Conservation (phyloP, 1,284 basidiomycete species). For the Cutaneotrichosporon cutaneum region DNA sequence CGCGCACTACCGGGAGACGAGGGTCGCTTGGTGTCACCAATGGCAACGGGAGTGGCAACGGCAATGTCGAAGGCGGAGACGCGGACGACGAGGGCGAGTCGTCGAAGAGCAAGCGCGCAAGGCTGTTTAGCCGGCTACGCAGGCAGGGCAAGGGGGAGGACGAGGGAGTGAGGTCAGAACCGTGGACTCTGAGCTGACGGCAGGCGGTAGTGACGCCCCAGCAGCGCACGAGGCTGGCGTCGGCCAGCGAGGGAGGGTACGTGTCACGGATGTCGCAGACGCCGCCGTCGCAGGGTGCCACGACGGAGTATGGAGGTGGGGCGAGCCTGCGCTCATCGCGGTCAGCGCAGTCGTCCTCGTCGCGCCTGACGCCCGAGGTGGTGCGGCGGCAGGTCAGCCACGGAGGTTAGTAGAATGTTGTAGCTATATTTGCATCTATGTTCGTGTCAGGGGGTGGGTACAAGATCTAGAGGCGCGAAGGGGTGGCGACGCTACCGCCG, state of each 20-base stretch:
- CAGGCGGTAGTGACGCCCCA: not conserved
- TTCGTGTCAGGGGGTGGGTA: not conserved
- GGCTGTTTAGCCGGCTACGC: slow-evolving; percentile 1
- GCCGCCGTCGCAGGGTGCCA: not conserved
- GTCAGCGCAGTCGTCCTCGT: not conserved
- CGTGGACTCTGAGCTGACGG: not conserved
- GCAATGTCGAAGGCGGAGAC: not conserved
- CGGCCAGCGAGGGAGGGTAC: not conserved
- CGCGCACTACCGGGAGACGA: not conserved
- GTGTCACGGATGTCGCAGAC: not conserved
- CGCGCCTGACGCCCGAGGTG: not conserved
- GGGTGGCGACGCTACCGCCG: slow-evolving; percentile 57
- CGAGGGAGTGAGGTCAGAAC: not conserved
- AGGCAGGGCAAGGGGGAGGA: slow-evolving; percentile 3
- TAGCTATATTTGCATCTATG: slow-evolving; percentile 7
- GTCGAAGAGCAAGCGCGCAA: not conserved
- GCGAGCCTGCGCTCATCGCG: not conserved
- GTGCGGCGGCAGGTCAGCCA: not conserved
- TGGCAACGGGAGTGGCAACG: not conserved
- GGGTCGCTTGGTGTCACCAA: not conserved
- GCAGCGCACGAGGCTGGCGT: not conserved
- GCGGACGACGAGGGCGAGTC: slow-evolving; percentile 3
- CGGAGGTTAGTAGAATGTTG: not conserved
- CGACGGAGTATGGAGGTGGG: not conserved
- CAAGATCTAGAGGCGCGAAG: slow-evolving; percentile 4